Evolutionary conservation across 1,284 basidiomycete species (phyloP).

Genomic region (Moniliophthora roreri): DNA sequence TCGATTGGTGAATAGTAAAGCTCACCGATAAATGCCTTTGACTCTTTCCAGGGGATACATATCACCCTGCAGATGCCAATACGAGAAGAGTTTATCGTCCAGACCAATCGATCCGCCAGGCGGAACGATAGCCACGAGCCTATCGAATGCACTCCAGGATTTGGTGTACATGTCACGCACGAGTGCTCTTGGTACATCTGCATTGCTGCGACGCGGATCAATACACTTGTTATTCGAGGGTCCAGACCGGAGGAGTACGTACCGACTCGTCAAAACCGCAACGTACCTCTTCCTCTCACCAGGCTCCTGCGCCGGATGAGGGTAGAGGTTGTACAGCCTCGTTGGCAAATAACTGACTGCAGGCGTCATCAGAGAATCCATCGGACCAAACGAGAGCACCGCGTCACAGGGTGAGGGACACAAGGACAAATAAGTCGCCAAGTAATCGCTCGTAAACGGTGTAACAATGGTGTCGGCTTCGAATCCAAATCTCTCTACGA

Average conservation of each 20-base stretch:
- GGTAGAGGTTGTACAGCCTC: conserved; percentile 66
- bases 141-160: conserved; percentile 85
- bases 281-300: conserved; percentile 72
- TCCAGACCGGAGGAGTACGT: conserved; percentile 18
- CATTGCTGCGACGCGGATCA: conserved; percentile 51
- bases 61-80: conserved; percentile 82
- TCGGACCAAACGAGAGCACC: conserved; percentile 74
- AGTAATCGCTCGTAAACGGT: conserved; percentile 73
- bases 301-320: conserved; percentile 76
- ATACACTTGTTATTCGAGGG: conserved; percentile 2
- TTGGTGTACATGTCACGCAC: conserved; percentile 88
- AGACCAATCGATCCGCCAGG: conserved; percentile 85
- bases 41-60: conserved; percentile 69
- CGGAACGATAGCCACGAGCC: conserved; percentile 80
- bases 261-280: conserved; percentile 68
- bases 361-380: conserved; percentile 72
- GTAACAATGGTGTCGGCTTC: conserved; percentile 75
- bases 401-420: conserved; percentile 69
- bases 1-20: neutral
- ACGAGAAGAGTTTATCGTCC: conserved; percentile 85
- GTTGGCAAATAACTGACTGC: conserved; percentile 71
- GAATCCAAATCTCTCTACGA: conserved; percentile 79
- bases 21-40: conserved; percentile 73
- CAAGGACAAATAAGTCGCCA: conserved; percentile 74
- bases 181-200: conserved; percentile 79